Conservation (phyloP, 768 basidiomycete species). For the Serendipita indica region DNA sequence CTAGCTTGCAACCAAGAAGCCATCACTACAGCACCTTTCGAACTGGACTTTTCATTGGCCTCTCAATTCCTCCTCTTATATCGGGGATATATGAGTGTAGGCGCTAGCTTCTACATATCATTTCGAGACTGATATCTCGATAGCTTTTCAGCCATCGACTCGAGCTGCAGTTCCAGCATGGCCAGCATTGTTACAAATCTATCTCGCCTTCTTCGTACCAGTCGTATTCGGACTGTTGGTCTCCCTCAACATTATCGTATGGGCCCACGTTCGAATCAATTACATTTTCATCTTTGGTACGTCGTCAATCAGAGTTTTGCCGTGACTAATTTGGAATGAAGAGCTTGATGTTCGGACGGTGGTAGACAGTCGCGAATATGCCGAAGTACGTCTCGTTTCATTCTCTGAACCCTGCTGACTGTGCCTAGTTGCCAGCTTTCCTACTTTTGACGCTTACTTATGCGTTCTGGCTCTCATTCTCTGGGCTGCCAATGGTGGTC, state of each 20-base stretch:
- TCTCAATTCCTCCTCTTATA: constrained; percentile 53
- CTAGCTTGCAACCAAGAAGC: constrained; percentile 33
- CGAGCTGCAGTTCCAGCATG: constrained; percentile 46
- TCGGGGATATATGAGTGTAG: constrained; percentile 49
- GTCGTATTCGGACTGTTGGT: constrained; percentile 61
- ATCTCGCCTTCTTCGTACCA: constrained; percentile 59
- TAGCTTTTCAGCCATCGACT: constrained; percentile 43
- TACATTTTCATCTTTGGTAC: constrained; percentile 84
- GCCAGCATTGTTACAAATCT: constrained; percentile 63
- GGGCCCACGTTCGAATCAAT: constrained; percentile 66
- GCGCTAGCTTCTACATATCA: constrained; percentile 16
- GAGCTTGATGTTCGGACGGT: constrained; percentile 57
- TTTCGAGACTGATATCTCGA: not conserved
- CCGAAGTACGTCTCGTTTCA: constrained; percentile 33
- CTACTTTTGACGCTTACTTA: constrained; percentile 60
- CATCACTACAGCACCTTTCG: constrained; percentile 62
- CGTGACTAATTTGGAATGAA: constrained; percentile 17
- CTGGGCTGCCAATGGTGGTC: constrained; percentile 26
- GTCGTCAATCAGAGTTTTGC: constrained; percentile 17
- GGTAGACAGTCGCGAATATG: constrained; percentile 66
- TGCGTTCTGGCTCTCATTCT: constrained; percentile 75
- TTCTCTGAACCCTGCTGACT: not conserved
- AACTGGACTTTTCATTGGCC: constrained; percentile 56
- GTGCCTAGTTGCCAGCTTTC: constrained; percentile 55
- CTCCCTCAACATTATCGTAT: constrained; percentile 70